Base-by-base conservation (phyloP, 2,329 filamentous ascomycete species). In the Capronia americana region DNA sequence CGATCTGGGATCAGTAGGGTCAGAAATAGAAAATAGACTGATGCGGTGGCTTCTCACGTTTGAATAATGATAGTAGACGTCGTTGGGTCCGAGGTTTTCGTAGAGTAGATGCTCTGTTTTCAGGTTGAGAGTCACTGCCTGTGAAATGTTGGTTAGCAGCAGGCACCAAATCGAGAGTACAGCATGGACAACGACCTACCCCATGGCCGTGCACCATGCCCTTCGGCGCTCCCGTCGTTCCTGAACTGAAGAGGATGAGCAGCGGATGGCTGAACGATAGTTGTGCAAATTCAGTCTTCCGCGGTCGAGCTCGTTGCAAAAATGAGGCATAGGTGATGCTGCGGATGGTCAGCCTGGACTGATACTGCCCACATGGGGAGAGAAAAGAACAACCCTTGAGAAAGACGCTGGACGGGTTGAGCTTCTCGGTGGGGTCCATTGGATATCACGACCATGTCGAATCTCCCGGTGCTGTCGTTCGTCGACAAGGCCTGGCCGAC, bases 181-280 rank as follows among this genome's bases (percentile, higher is more conserved):
- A 26, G 20, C 24, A 4, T 34, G 14, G 44, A 41, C 38, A n/a
- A 10, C 32, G 2, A 38, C 50, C 20, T 61, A 61, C 77, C 14
- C 77, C 77, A 1, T 75, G 75, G 0, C 87, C 89, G 75, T 96
- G 92, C 2, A 93, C 91, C 68, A 96, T 94, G 64, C 91, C 92
- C 74, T 96, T 95, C 12, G 92, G 92, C 0, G 41, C 55, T 2
- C 64, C 64, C 30, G 64, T 67, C 0, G 87, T 79, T 0, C 89
- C 88, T 3, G 54, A 59, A 11, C 61, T 64, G 34, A 64, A 67
- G 55, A 67, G 60, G 48, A 67, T 85, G 34, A 93, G 79, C 76
- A 92, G 89, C 0, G 92, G 91, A 68, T 93, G 90, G 44, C 88
- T 83, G 75, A 93, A 94, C 0, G 77, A 83, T 5, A 92, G 79